Percentiles rank a stretch among this genome's conserved stretches.
These are phyloP conservation scores for Pyricularia grisea DNA, from an alignment of 2,329 filamentous ascomycete genomes.

Conservation along the genomic window DNA sequence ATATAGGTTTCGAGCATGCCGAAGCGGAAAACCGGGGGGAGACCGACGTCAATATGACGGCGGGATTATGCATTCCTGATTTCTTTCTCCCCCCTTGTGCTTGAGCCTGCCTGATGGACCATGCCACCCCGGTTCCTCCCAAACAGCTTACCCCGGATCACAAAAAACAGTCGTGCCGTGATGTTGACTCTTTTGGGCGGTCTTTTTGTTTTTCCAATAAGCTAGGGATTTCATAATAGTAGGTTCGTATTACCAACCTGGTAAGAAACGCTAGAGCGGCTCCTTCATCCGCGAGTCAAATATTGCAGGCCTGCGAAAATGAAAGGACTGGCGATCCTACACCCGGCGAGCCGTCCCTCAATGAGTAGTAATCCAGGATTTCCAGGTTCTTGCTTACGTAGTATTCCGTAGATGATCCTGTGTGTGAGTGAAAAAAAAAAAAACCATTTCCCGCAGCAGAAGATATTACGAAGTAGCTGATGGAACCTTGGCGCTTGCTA, in stretches of 20 bases:
- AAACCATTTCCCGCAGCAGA: not conserved
- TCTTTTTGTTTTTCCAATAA: not conserved
- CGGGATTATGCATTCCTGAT: not conserved
- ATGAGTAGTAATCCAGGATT: not conserved
- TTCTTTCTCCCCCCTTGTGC: not conserved
- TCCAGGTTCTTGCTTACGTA: too few species aligned
- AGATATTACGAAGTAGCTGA: not conserved
- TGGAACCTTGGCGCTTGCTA: not conserved
- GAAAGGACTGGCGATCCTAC: not conserved
- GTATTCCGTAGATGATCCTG: not conserved
- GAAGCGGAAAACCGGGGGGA: not conserved
- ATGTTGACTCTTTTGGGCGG: not conserved
- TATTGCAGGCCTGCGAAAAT: not conserved
- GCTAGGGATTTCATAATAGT: not conserved
- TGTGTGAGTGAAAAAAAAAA: not conserved
- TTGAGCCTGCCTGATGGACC: not conserved
- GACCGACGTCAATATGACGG: not conserved
- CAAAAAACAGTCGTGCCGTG: not conserved
- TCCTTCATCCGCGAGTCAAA: not conserved
- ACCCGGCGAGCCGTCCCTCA: not conserved
- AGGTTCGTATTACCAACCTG: not conserved
- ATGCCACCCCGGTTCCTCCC: not conserved
- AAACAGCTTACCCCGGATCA: not conserved
- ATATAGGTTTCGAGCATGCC: not conserved
- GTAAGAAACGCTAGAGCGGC: not conserved